phyloP scores from a whole-genome alignment of 345 rosid genomes.

The Anacardium occidentale region DNA sequence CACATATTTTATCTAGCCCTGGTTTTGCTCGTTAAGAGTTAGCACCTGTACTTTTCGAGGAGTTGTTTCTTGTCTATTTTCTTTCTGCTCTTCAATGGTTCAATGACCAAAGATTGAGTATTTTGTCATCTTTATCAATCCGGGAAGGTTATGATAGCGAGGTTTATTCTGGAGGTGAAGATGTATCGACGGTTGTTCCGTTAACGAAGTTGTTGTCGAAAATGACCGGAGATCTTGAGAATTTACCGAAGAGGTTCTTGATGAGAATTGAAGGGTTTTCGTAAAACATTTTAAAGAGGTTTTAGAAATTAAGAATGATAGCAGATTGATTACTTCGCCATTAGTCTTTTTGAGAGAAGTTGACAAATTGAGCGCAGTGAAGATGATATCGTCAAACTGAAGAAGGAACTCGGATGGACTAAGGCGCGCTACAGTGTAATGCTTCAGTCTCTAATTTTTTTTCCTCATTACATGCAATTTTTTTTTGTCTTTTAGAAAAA shows the following conservation, averaged over 20 bases:
- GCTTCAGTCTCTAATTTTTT: slow-evolving; percentile 2
- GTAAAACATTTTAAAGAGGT: slow-evolving; percentile 42
- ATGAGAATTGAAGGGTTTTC: slow-evolving; percentile 56
- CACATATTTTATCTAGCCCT: slow-evolving; percentile 43
- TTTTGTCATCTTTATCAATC: slow-evolving; percentile 28
- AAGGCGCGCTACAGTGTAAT: slow-evolving; percentile 62
- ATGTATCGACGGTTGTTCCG: slow-evolving; percentile 36
- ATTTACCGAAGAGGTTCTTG: slow-evolving; percentile 44
- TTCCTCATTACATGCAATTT: not conserved
- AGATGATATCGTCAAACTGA: slow-evolving; percentile 22
- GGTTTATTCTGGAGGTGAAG: slow-evolving; percentile 28
- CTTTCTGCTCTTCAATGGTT: slow-evolving; percentile 50
- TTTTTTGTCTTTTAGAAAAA: not conserved
- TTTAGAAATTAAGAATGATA: slow-evolving; percentile 28
- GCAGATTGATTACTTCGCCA: slow-evolving; percentile 31
- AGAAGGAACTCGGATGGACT: slow-evolving; percentile 25
- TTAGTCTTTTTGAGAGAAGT: slow-evolving; percentile 28
- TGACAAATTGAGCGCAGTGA: slow-evolving; percentile 14
- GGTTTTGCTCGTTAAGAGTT: slow-evolving; percentile 46
- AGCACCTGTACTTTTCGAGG: slow-evolving; percentile 47
- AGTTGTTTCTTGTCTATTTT: slow-evolving; percentile 49
- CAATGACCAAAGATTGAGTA: slow-evolving; percentile 36
- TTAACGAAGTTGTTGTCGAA: slow-evolving; percentile 43
- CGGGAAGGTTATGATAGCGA: slow-evolving; percentile 15
- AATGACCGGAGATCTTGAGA: slow-evolving; percentile 43